Percentiles rank a stretch among this genome's conserved stretches.
Evolutionary conservation across 805 yeast species (phyloP).

Genomic region (Candida caryicola): DNA sequence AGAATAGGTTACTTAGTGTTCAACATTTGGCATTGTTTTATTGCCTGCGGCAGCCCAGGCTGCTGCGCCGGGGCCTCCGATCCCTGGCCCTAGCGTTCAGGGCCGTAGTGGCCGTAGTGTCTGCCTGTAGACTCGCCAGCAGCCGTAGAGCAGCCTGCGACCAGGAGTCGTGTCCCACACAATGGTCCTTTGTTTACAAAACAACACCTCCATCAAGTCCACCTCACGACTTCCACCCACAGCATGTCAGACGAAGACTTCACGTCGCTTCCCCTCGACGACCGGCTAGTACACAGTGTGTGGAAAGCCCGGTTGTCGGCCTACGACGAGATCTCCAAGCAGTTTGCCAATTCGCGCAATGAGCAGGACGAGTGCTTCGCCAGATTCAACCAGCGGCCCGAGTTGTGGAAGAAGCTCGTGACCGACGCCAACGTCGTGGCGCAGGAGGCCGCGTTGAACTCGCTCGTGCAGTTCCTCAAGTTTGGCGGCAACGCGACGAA

Average conservation of each 20-base stretch:
- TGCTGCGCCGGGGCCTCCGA: too few relatives aligned
- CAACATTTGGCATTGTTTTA: too few relatives aligned
- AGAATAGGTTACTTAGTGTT: slow-evolving; percentile 17
- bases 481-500: slow-evolving; percentile 49
- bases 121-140: too few relatives aligned
- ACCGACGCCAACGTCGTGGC: slow-evolving; percentile 87
- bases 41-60: too few relatives aligned
- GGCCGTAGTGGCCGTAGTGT: too few relatives aligned
- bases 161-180: too few relatives aligned
- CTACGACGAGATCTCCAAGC: slow-evolving; percentile 60
- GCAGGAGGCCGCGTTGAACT: slow-evolving; percentile 73
- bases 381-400: slow-evolving; percentile 51
- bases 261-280: slow-evolving; percentile 60
- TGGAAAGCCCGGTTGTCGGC: slow-evolving; percentile 89
- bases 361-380: slow-evolving; percentile 56
- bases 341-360: slow-evolving; percentile 52
- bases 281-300: slow-evolving; percentile 45
- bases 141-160: too few relatives aligned
- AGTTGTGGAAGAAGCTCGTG: slow-evolving; percentile 54
- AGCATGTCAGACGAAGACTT: slow-evolving; percentile 56
- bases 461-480: slow-evolving; percentile 53
- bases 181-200: slow-evolving; percentile 15
- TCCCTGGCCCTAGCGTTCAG: too few relatives aligned
- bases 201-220: slow-evolving; percentile 2
- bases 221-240: too few relatives aligned